A percentile compares a stretch with the other conserved stretches of the same genome.
phyloP scores from a whole-genome alignment of 345 rosid species.

The Lepidium didymum region DNA sequence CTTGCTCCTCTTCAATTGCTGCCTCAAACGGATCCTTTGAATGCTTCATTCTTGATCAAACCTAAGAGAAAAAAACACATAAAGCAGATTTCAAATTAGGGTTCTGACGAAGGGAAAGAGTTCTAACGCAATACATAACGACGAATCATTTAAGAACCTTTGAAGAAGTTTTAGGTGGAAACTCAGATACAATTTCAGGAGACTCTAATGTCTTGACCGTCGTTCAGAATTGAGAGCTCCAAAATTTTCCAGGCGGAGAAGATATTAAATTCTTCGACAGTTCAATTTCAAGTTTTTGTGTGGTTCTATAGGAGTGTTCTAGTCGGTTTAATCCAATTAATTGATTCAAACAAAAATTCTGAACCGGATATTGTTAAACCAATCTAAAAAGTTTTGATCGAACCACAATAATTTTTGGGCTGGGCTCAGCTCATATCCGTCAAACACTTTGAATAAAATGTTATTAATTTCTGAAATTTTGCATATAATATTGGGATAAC shows the following conservation, averaged over 20 bases:
- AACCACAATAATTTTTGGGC: background rate
- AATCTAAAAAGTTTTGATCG: background rate
- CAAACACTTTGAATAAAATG: no score
- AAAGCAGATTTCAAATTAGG: background rate
- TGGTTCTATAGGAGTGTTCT: background rate
- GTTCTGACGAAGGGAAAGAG: background rate
- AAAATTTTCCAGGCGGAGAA: background rate
- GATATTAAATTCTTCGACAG: background rate
- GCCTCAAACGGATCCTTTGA: slow-evolving; percentile 93
- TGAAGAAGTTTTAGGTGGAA: background rate
- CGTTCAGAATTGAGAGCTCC: background rate
- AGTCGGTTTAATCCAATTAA: background rate
- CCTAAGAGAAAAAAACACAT: background rate
- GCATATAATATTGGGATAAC: background rate
- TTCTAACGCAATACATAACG: background rate
- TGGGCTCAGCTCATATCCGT: no score
- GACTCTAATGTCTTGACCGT: background rate
- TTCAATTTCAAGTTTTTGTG: background rate
- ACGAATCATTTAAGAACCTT: background rate
- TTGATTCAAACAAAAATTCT: background rate
- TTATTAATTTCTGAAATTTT: no score
- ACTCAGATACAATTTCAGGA: slow-evolving; percentile 4
- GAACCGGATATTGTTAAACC: background rate
- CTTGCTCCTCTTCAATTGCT: slow-evolving; percentile 76
- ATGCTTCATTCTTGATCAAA: slow-evolving; percentile 47